phyloP scores from a whole-genome alignment of 495 filamentous ascomycete species.

The Lophiostoma macrostomum region DNA sequence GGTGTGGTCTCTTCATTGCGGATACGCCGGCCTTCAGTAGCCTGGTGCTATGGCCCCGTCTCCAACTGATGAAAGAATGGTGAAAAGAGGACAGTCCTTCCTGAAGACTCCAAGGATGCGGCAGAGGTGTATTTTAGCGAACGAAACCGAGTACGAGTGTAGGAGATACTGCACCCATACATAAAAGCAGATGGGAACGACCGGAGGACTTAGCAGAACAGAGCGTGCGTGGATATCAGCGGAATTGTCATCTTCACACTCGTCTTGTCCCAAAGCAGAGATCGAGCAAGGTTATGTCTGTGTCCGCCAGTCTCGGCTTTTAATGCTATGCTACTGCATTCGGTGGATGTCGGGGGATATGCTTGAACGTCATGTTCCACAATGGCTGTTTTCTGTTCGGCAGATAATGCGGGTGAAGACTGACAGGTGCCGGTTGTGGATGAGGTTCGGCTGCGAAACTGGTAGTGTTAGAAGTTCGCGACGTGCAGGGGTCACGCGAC shows the following conservation, averaged over 20 bases:
- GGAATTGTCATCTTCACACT: conserved; percentile 23
- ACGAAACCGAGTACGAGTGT: too few relatives aligned
- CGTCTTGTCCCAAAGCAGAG: background rate
- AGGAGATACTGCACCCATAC: too few relatives aligned
- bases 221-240: conserved; percentile 4
- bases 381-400: background rate
- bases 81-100: background rate
- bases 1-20: conserved; percentile 12
- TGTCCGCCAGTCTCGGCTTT: conserved; percentile 3
- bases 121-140: too few relatives aligned
- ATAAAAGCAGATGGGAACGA: too few relatives aligned
- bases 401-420: conserved; percentile 1
- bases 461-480: conserved; percentile 12
- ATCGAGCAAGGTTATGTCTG: background rate
- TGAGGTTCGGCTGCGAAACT: conserved; percentile 5
- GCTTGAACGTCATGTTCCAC: conserved; percentile 3
- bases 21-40: too few relatives aligned
- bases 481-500: conserved; percentile 8
- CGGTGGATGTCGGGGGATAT: background rate
- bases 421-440: background rate
- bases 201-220: conserved; percentile 4
- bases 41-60: background rate
- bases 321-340: conserved; percentile 15
- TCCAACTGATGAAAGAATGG: background rate
- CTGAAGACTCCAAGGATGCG: too few relatives aligned